These are phyloP conservation scores for Tetrahymena elliotti DNA, from an alignment of 73 alveolate species.

Conservation along the genomic window DNA sequence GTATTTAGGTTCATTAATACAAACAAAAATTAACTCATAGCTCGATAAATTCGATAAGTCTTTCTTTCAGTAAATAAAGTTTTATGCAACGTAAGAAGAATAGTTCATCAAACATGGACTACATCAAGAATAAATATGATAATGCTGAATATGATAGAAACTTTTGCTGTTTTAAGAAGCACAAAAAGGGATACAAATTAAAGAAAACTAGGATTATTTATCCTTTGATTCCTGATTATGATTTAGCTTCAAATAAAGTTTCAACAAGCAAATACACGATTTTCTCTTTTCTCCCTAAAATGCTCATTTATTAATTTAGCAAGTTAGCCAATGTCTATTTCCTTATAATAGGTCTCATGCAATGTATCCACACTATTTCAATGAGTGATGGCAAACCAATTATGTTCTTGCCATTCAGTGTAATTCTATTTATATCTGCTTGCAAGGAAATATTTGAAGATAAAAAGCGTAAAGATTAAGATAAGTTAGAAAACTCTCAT, in stretches of 20 bases:
- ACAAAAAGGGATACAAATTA: not conserved
- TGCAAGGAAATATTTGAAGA: constrained; percentile 80
- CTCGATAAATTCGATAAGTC: not conserved
- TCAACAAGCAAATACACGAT: constrained; percentile 29
- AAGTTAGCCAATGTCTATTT: constrained; percentile 62
- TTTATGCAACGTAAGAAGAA: not conserved
- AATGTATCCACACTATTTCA: constrained; percentile 59
- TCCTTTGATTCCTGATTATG: not conserved
- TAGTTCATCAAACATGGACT: not conserved
- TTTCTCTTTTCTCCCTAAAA: not conserved
- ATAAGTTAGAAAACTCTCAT: constrained; percentile 59
- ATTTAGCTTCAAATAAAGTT: constrained; percentile 3
- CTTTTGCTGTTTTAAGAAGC: not conserved
- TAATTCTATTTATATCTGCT: constrained; percentile 48
- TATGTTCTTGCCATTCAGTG: constrained; percentile 31
- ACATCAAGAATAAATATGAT: not conserved
- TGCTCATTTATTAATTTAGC: not conserved
- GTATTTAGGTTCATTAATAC: not conserved
- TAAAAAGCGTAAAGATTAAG: constrained; percentile 65
- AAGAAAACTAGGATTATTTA: not conserved
- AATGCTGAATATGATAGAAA: not conserved
- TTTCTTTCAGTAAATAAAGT: not conserved
- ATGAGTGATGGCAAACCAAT: constrained; percentile 45
- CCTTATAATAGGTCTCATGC: constrained; percentile 51
- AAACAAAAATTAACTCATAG: too few species aligned